A percentile compares a stretch with the other conserved stretches of the same genome.
Evolutionary conservation across 176 grass and related monocot species (phyloP).

Genomic region (Ampelocalamus luodianensis): DNA sequence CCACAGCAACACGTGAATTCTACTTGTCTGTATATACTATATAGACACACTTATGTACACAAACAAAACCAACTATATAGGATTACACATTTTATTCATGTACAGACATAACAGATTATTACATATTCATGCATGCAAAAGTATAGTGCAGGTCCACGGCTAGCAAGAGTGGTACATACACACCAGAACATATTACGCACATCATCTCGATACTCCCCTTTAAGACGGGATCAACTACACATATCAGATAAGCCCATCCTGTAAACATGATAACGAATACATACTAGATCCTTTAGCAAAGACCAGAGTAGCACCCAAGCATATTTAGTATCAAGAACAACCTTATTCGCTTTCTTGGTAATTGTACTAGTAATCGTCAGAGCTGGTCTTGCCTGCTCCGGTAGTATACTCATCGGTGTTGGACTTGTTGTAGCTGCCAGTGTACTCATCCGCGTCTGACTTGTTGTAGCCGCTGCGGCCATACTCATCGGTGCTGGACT

Average conservation of each 20-base stretch:
- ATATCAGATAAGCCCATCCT: background rate
- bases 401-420: conserved; percentile 16
- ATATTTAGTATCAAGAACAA: background rate
- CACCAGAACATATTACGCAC: background rate
- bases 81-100: background rate
- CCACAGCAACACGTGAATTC: background rate
- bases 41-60: background rate
- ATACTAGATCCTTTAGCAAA: background rate
- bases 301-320: background rate
- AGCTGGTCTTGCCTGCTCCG: background rate
- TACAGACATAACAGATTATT: background rate
- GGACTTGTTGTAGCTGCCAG: background rate
- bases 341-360: background rate
- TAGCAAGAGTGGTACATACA: conserved; percentile 3
- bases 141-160: background rate
- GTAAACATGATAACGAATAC: background rate
- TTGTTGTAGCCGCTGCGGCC: background rate
- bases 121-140: background rate
- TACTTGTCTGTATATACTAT: background rate
- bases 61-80: background rate
- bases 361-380: conserved; percentile 19
- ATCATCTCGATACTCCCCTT: background rate
- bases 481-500: background rate
- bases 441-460: background rate
- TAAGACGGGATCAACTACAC: background rate